A percentile compares a stretch with the other conserved stretches of the same genome.
Conservation (phyloP, 805 yeast genomes). For the Yamadazyma akitaensis region DNA sequence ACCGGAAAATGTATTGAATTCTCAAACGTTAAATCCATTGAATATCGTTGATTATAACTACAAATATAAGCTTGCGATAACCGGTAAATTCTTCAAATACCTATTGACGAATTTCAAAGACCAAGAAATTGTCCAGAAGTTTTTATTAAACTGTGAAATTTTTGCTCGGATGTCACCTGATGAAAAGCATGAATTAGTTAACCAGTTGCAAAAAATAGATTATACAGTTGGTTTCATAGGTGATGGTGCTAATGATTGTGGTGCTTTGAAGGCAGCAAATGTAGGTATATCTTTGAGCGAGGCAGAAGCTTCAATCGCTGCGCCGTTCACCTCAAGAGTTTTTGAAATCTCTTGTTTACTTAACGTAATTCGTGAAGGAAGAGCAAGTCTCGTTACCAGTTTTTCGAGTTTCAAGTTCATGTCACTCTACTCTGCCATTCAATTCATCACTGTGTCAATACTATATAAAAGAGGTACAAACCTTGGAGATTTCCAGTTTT, state of each 20-base stretch:
- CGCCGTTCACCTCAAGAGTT: conserved; percentile 89
- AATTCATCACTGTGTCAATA: conserved; percentile 82
- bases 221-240: conserved; percentile 98
- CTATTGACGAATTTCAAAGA: conserved; percentile 57
- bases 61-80: conserved; percentile 70
- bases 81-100: conserved; percentile 88
- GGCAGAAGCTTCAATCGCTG: conserved; percentile 98
- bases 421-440: conserved; percentile 96
- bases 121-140: conserved; percentile 38
- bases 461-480: conserved; percentile 86
- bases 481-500: conserved; percentile 93
- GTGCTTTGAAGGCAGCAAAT: conserved; percentile 96
- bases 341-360: conserved; percentile 93
- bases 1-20: conserved; percentile 55
- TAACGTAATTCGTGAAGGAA: conserved; percentile 88
- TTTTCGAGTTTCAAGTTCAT: conserved; percentile 97
- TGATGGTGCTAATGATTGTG: conserved; percentile 99
- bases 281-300: conserved; percentile 95
- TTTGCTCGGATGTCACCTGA: conserved; percentile 99
- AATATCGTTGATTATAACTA: conserved; percentile 17
- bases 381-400: conserved; percentile 92
- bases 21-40: conserved; percentile 55
- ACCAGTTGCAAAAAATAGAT: conserved; percentile 76
- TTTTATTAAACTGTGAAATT: conserved; percentile 70
- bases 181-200: conserved; percentile 94